phyloP scores from a whole-genome alignment of 2,329 filamentous ascomycete genomes.

The Trichoderma afroharzianum region DNA sequence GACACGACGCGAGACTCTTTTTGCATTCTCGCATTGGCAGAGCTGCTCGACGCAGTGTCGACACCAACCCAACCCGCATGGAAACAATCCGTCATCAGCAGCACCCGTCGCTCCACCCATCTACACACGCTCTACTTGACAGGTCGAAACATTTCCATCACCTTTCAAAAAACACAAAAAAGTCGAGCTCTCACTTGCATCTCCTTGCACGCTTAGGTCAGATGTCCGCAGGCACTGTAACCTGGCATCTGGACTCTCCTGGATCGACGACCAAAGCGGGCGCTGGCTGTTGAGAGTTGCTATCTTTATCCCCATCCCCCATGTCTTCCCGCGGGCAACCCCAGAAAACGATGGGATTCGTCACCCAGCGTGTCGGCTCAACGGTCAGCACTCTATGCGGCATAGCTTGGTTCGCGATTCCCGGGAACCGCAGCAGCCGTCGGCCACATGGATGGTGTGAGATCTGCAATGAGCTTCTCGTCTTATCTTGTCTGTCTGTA shows the following conservation, averaged over 20 bases:
- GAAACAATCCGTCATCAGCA: neutral
- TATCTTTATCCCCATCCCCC: constrained; percentile 8
- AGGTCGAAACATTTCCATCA: neutral
- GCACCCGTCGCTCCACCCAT: neutral
- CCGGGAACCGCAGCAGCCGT: neutral
- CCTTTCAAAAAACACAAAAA: neutral
- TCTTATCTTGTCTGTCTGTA: neutral
- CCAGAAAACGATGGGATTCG: constrained; percentile 1
- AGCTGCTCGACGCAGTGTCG: neutral
- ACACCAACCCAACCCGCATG: neutral
- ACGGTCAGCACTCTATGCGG: constrained; percentile 16
- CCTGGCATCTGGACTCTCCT: neutral
- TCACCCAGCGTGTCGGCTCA: constrained; percentile 7
- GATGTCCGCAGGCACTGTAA: neutral
- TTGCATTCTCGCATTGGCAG: neutral
- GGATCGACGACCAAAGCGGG: constrained; percentile 9
- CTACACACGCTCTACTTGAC: neutral
- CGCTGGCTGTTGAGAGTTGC: neutral
- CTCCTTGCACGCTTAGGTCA: constrained; percentile 6
- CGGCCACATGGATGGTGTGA: neutral
- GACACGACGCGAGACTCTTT: neutral
- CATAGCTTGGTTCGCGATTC: constrained; percentile 6
- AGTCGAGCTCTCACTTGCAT: constrained; percentile 13
- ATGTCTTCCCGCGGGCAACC: constrained; percentile 9
- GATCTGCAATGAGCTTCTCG: neutral